Conservation (phyloP, 2,329 filamentous ascomycete genomes). For the Penicillium sp. region DNA sequence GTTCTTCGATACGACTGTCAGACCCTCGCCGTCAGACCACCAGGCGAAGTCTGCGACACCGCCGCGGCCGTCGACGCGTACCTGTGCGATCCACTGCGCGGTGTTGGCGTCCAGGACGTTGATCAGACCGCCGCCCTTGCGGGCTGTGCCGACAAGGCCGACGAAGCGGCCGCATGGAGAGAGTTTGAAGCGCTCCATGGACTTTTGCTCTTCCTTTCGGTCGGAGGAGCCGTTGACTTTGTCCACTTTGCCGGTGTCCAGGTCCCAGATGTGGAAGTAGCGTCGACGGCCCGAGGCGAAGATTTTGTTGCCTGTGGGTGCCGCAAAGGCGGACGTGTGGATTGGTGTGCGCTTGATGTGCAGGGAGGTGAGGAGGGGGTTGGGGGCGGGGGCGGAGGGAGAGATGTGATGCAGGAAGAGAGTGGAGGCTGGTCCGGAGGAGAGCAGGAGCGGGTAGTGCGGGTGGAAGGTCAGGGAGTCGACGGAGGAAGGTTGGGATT, state of each 20-base stretch:
- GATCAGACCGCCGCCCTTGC: conserved; percentile 82
- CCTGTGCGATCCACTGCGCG: conserved; percentile 83
- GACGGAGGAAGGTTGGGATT: conserved; percentile 73
- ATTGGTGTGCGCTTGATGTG: conserved; percentile 84
- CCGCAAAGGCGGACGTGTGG: conserved; percentile 76
- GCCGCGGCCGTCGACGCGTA: conserved; percentile 74
- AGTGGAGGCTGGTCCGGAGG: conserved; percentile 79
- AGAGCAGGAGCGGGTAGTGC: conserved; percentile 80
- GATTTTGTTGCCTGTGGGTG: conserved; percentile 70
- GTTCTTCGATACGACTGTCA: conserved; percentile 79
- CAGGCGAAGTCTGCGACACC: conserved; percentile 89
- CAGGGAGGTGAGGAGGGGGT: conserved; percentile 85
- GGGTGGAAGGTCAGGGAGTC: conserved; percentile 88
- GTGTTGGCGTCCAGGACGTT: conserved; percentile 79
- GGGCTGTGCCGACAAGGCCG: conserved; percentile 73
- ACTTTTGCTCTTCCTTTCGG: conserved; percentile 73
- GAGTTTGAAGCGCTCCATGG: conserved; percentile 86
- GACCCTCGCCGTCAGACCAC: conserved; percentile 81
- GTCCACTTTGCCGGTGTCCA: conserved; percentile 75
- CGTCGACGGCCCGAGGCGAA: conserved; percentile 83
- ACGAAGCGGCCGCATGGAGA: conserved; percentile 85
- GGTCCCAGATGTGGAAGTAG: conserved; percentile 94
- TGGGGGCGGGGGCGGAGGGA: conserved; percentile 71
- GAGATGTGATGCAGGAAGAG: conserved; percentile 88
- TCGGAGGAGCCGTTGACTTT: conserved; percentile 74